phyloP scores from a whole-genome alignment of 108 stramenopile species.

The Ochromonas danica region DNA sequence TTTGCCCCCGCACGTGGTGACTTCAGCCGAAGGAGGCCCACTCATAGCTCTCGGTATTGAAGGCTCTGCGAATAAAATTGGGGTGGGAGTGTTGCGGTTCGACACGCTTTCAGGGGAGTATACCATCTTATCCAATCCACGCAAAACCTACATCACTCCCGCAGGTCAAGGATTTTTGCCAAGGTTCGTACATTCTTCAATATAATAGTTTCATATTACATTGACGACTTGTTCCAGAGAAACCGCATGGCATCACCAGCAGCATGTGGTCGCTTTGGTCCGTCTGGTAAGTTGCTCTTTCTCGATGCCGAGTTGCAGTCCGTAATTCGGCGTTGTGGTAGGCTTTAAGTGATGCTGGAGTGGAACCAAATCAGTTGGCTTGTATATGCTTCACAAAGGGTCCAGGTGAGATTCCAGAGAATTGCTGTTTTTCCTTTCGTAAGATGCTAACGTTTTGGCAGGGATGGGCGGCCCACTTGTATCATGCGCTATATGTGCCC shows the following conservation, averaged over 20 bases:
- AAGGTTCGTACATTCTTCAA: not conserved
- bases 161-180: conserved; percentile 95
- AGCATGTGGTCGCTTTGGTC: conserved; percentile 80
- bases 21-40: not conserved
- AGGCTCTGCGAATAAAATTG: conserved; percentile 97
- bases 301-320: too few relatives aligned
- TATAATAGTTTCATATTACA: not conserved
- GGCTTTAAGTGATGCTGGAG: conserved; percentile 75
- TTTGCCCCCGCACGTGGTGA: not conserved
- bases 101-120: conserved; percentile 56
- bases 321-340: too few relatives aligned
- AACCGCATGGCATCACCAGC: conserved; percentile 95
- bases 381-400: conserved; percentile 81
- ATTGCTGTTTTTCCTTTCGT: too few relatives aligned
- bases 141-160: conserved; percentile 92
- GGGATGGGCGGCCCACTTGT: conserved; percentile 97
- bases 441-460: too few relatives aligned
- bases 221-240: conserved; percentile 55
- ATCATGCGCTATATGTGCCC: conserved; percentile 76
- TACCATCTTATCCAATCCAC: conserved; percentile 85
- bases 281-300: not conserved
- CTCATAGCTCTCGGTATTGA: conserved; percentile 89
- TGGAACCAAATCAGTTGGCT: conserved; percentile 53
- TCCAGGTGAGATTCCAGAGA: too few relatives aligned
- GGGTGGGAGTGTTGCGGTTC: conserved; percentile 86